phyloP scores from a whole-genome alignment of 1,139 yeast species.

The Debaryomyces subglobosus region DNA sequence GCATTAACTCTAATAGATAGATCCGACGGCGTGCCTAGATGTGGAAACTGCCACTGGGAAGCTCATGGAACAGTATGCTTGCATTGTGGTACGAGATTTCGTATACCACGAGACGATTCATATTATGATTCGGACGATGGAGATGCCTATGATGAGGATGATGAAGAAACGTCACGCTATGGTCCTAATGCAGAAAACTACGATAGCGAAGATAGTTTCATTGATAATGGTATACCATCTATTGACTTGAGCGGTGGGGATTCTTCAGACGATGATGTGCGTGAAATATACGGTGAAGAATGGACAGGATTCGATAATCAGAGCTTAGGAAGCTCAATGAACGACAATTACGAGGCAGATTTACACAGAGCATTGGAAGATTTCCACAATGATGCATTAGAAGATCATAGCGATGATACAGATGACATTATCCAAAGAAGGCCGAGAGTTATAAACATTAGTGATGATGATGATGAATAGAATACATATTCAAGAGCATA shows the following conservation, averaged over 20 bases:
- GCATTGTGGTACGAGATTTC: conserved; percentile 53
- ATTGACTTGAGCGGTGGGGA: not conserved
- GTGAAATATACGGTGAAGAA: not conserved
- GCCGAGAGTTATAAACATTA: conserved; percentile 12
- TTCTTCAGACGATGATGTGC: conserved; percentile 5
- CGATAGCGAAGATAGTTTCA: conserved; percentile 34
- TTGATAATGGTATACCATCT: conserved; percentile 24
- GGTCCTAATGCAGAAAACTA: conserved; percentile 23
- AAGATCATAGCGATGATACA: conserved; percentile 10
- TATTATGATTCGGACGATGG: conserved; percentile 33
- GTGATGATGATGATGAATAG: conserved; percentile 11
- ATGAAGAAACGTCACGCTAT: conserved; percentile 22
- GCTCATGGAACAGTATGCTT: conserved; percentile 58
- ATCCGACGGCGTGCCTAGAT: conserved; percentile 79
- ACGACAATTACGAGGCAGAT: conserved; percentile 16
- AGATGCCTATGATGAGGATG: conserved; percentile 29
- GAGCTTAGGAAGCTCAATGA: conserved; percentile 8
- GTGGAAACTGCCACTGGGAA: conserved; percentile 86
- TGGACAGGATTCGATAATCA: conserved; percentile 6
- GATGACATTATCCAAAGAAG: conserved; percentile 12
- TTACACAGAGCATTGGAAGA: conserved; percentile 13
- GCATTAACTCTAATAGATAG: conserved; percentile 57
- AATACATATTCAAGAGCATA: not conserved
- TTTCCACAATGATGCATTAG: conserved; percentile 10
- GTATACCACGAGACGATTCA: conserved; percentile 31